Evolutionary conservation across 768 basidiomycete genomes (phyloP), one percentile per base, ranked within the genome.

Genomic region (Mycena vulgaris): DNA sequence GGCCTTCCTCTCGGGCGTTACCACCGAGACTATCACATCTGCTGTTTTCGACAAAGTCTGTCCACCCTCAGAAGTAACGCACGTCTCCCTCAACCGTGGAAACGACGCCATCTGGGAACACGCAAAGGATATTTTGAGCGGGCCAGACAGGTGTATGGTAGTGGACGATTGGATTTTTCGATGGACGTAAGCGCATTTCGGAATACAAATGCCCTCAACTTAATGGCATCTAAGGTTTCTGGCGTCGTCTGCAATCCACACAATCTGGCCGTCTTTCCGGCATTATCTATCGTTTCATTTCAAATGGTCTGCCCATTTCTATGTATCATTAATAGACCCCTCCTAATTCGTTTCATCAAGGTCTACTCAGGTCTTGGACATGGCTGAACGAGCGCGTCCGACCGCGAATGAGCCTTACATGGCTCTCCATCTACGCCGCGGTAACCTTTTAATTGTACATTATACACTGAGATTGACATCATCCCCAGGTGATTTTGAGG

Each of bases 391-490:
- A 25, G 77, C 84, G 9, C 80, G 83, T 56, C 61, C 77, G 27
- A 58, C 67, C 4, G n/a, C n/a, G n/a, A n/a, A n/a, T n/a, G 71
- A 84, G 13, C 71, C 81, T 2, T 87, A 86, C 72, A 82, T 86
- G 67, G 84, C 86, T 7, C 76, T 87, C n/a, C 85, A 87, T 68
- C 76, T 87, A 21, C 82, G 84, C 27, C 83, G 86, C 27, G 85
- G 85, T 79, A 72, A 23, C n/a, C 33, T 55, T 21, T 1, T 30
- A 30, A n/a, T 51, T 10, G 5, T 30, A 21, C 48, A 33, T 23
- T 21, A 13, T 37, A 55, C n/a, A 60, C 37, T 19, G 11, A 13
- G 8, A 5, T 30, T 60, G 28, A 47, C 31, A 33, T 53, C 14
- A n/a, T 51, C 31, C n/a, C 21, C 40, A 84, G 82, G 83, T 17